phyloP scores from a whole-genome alignment of 768 basidiomycete genomes.

The Fomitopsis pulvina region DNA sequence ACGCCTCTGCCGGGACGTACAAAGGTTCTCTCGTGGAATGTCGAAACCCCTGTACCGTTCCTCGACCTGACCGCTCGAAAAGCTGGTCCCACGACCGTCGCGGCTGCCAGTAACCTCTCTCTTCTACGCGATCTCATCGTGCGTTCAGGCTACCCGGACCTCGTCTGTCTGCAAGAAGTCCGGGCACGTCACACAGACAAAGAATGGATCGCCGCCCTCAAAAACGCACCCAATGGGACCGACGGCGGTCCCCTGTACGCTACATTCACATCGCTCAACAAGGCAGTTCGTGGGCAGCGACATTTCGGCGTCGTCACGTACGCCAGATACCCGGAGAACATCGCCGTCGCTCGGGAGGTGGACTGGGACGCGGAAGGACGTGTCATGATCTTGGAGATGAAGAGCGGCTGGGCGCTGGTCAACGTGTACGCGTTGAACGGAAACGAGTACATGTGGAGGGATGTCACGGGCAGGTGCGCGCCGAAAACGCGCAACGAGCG shows the following conservation, averaged over 20 bases:
- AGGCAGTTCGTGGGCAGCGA: conserved; percentile 15
- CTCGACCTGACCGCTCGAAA: conserved; percentile 13
- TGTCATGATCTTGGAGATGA: conserved; percentile 19
- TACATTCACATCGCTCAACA: conserved; percentile 15
- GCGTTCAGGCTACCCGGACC: conserved; percentile 17
- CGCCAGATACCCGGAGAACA: conserved; percentile 8
- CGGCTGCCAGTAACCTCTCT: conserved; percentile 9
- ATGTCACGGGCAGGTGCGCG: conserved; percentile 9
- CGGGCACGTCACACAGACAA: conserved; percentile 17
- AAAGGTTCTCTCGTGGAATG: conserved; percentile 18
- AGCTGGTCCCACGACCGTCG: conserved; percentile 7
- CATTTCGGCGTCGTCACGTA: conserved; percentile 20
- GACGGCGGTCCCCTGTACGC: conserved; percentile 14
- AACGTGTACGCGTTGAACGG: conserved; percentile 23
- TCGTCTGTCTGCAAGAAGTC: conserved; percentile 20
- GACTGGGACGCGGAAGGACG: conserved; percentile 21
- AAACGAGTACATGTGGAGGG: conserved; percentile 21
- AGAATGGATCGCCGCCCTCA: conserved; percentile 17
- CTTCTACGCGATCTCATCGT: conserved; percentile 16
- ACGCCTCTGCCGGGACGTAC: background rate
- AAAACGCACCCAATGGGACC: conserved; percentile 11
- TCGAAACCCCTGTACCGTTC: conserved; percentile 21
- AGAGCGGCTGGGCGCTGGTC: conserved; percentile 19
- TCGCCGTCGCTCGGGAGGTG: conserved; percentile 16
- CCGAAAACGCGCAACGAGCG: conserved; percentile 21